Conservation (phyloP, 1,284 basidiomycete genomes). For the Cryptococcus hybrid region DNA sequence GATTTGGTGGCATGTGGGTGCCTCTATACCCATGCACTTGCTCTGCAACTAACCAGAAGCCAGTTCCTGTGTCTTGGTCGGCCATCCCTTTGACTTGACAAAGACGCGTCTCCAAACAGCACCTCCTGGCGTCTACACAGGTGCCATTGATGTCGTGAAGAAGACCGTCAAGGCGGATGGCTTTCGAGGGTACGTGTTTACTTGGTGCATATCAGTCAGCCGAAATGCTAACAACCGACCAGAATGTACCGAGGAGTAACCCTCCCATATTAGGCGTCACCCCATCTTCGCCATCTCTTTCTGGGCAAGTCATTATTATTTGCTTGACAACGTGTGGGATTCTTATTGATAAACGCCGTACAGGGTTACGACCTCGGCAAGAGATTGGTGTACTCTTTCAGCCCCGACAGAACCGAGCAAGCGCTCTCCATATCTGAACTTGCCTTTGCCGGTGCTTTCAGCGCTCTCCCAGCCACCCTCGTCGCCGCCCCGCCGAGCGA, state of each 20-base stretch:
- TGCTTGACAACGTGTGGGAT: not conserved
- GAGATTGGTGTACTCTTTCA: constrained; percentile 70
- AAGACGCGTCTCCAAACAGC: constrained; percentile 97
- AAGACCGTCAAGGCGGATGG: constrained; percentile 90
- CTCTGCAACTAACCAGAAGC: not conserved
- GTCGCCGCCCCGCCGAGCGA: constrained; percentile 91
- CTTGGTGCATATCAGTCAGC: not conserved
- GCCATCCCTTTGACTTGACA: constrained; percentile 96
- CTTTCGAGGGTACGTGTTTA: constrained; percentile 65
- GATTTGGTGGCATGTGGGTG: constrained; percentile 71
- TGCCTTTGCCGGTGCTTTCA: constrained; percentile 90
- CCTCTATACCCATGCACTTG: not conserved
- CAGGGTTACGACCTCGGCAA: constrained; percentile 95
- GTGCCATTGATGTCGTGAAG: constrained; percentile 89
- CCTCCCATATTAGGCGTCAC: constrained; percentile 92
- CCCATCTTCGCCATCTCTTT: constrained; percentile 97
- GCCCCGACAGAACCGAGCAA: constrained; percentile 49
- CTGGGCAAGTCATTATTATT: constrained; percentile 63
- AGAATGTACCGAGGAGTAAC: constrained; percentile 96
- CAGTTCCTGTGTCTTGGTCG: constrained; percentile 54
- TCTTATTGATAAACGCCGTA: not conserved
- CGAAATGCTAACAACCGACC: constrained; percentile 1
- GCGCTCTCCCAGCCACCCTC: constrained; percentile 87
- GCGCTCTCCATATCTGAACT: constrained; percentile 76
- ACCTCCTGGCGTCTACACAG: constrained; percentile 81